Percentiles rank a stretch among this genome's conserved stretches.
These are phyloP conservation scores for Yueomyces sp. DNA, from an alignment of 805 yeast genomes.

Conservation along the genomic window DNA sequence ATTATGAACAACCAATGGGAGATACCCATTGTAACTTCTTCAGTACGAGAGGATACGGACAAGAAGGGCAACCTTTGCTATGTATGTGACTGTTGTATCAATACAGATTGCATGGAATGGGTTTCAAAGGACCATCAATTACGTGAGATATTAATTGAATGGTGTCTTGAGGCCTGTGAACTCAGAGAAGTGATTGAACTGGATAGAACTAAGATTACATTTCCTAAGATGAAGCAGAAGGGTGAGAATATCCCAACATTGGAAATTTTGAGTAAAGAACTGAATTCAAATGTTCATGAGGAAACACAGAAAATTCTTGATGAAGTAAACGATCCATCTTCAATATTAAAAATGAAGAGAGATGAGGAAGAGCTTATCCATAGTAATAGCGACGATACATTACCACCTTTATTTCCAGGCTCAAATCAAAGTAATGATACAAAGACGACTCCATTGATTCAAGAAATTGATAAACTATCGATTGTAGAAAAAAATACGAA, in stretches of 20 bases:
- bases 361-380: constrained; percentile 3
- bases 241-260: constrained; percentile 40
- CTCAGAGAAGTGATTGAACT: constrained; percentile 35
- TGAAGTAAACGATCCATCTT: constrained; percentile 28
- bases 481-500: neutral
- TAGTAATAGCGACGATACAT: constrained; percentile 14
- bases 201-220: constrained; percentile 43
- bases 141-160: constrained; percentile 56
- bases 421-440: neutral
- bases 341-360: constrained; percentile 31
- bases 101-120: constrained; percentile 50
- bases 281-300: constrained; percentile 25
- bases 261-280: constrained; percentile 31
- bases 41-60: constrained; percentile 41
- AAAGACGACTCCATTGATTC: constrained; percentile 33
- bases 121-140: constrained; percentile 44
- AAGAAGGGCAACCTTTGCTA: constrained; percentile 53
- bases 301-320: constrained; percentile 19
- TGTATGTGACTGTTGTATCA: constrained; percentile 72
- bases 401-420: constrained; percentile 19
- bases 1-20: constrained; percentile 71
- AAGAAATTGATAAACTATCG: constrained; percentile 30
- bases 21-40: constrained; percentile 65
- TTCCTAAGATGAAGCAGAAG: constrained; percentile 63
- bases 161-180: constrained; percentile 76